Percentiles rank a stretch among this genome's conserved stretches.
Conservation (phyloP, 306 rosid genomes). For the Parietaria judaica region DNA sequence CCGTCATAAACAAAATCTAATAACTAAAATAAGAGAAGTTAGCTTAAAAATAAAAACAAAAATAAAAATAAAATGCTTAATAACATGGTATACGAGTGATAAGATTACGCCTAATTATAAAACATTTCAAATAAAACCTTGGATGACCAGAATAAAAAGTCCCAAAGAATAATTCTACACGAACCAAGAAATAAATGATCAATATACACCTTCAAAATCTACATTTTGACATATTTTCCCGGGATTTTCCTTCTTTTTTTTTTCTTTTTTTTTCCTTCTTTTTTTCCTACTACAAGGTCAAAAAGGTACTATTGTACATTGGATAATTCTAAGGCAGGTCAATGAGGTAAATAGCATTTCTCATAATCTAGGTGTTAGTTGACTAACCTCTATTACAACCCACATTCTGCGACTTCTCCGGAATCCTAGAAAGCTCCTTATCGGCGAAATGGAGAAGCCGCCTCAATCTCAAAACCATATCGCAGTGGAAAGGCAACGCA, state of each 20-base stretch:
- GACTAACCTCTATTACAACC: constrained; percentile 14
- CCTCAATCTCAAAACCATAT: constrained; percentile 91
- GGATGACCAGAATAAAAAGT: too few relatives aligned
- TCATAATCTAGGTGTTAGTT: neutral
- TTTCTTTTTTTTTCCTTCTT: neutral
- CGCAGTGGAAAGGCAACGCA: constrained; percentile 90
- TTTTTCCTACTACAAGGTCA: constrained; percentile 1
- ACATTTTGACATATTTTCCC: constrained; percentile 21
- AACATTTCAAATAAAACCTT: too few relatives aligned
- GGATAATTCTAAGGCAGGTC: neutral
- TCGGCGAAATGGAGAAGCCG: constrained; percentile 97
- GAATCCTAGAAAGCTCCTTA: constrained; percentile 61
- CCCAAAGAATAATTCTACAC: too few relatives aligned
- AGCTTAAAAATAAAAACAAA: too few relatives aligned
- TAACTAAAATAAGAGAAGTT: too few relatives aligned
- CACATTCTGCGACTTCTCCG: constrained; percentile 50
- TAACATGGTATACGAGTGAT: too few relatives aligned
- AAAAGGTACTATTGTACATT: constrained; percentile 28
- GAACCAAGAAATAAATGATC: constrained; percentile 11
- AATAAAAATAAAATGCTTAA: too few relatives aligned
- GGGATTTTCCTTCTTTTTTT: constrained; percentile 17
- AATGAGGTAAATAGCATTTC: constrained; percentile 9
- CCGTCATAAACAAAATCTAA: too few relatives aligned
- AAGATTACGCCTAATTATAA: too few relatives aligned
- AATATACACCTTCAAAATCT: constrained; percentile 36